Percentiles rank a stretch among this genome's conserved stretches.
Conservation (phyloP, 208 protist genomes). For the Crithidia fasciculata region DNA sequence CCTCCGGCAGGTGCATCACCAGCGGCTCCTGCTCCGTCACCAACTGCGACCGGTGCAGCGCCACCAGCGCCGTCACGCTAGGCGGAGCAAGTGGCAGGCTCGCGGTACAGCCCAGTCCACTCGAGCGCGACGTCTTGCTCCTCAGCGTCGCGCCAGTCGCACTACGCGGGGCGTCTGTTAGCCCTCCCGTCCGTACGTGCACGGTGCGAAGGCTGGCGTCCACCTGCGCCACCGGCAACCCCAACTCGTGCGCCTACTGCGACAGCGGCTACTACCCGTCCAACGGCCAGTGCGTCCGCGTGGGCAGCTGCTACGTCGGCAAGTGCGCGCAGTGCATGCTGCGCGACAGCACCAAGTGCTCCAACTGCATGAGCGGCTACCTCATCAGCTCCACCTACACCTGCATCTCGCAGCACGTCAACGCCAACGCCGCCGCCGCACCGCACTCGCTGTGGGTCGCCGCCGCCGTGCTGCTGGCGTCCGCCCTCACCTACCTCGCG, state of each 20-base stretch:
- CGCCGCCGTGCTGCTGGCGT: constrained; percentile 4
- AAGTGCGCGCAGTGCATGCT: constrained; percentile 24
- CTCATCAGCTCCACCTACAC: constrained; percentile 17
- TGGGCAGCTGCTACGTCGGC: constrained; percentile 12
- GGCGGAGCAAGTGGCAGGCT: too few relatives aligned
- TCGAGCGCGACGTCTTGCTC: too few relatives aligned
- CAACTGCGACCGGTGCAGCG: constrained; percentile 12
- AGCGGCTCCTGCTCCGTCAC: constrained; percentile 5
- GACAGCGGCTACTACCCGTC: constrained; percentile 1
- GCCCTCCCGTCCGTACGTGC: too few relatives aligned
- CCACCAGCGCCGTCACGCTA: not conserved
- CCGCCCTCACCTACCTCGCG: constrained; percentile 3
- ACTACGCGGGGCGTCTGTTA: too few relatives aligned
- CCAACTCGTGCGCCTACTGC: constrained; percentile 8
- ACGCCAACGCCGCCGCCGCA: constrained; percentile 3
- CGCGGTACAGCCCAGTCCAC: too few relatives aligned
- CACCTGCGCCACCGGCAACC: constrained; percentile 7
- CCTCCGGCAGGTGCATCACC: constrained; percentile 4
- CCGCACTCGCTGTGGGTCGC: constrained; percentile 12
- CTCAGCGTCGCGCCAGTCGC: too few relatives aligned
- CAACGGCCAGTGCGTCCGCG: constrained; percentile 18
- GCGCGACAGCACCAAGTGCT: constrained; percentile 23
- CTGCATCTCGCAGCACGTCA: constrained; percentile 22
- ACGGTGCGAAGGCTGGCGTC: too few relatives aligned
- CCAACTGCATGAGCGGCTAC: constrained; percentile 18